Percentiles rank a stretch among this genome's conserved stretches.
These are phyloP conservation scores for Pseudoperonospora humuli DNA, from an alignment of 352 stramenopile species.

Conservation along the genomic window DNA sequence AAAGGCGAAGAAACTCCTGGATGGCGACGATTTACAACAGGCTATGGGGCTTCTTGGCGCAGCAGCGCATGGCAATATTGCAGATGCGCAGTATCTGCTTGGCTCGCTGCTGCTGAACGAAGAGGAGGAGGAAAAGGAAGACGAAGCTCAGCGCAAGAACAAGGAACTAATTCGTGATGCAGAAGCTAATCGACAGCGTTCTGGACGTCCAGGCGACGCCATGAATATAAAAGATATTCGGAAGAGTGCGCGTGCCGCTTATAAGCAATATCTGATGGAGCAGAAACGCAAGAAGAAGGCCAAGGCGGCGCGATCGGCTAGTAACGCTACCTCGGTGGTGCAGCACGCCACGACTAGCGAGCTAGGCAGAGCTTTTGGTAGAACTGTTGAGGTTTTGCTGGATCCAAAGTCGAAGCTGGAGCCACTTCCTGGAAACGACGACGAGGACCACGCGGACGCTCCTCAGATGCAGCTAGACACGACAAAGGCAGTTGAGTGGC, in stretches of 20 bases:
- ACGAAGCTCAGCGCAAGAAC: conserved; percentile 17
- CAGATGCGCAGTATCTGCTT: conserved; percentile 70
- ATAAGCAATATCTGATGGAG: conserved; percentile 63
- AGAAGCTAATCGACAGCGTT: conserved; percentile 56
- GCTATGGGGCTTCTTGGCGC: conserved; percentile 57
- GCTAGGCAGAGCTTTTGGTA: conserved; percentile 65
- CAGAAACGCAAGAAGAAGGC: conserved; percentile 34
- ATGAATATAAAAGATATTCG: conserved; percentile 69
- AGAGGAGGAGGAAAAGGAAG: conserved; percentile 34
- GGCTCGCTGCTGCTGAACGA: conserved; percentile 51
- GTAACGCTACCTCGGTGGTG: conserved; percentile 26
- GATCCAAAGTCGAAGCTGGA: conserved; percentile 47
- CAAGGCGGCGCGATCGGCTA: conserved; percentile 4
- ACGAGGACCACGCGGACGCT: conserved; percentile 7
- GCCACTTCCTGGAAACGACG: conserved; percentile 25
- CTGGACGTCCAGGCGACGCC: conserved; percentile 33
- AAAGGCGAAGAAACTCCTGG: conserved; percentile 52
- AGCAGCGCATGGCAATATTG: conserved; percentile 52
- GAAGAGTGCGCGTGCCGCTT: conserved; percentile 63
- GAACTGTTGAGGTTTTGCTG: conserved; percentile 60
- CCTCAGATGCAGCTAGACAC: conserved; percentile 35
- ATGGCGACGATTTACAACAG: conserved; percentile 39
- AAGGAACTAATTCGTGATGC: conserved; percentile 57
- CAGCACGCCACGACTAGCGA: conserved; percentile 47
- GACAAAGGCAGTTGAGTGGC: conserved; percentile 71